Evolutionary conservation across 1,139 yeast species (phyloP).

Genomic region (Yamadazyma atmosphaerica): DNA sequence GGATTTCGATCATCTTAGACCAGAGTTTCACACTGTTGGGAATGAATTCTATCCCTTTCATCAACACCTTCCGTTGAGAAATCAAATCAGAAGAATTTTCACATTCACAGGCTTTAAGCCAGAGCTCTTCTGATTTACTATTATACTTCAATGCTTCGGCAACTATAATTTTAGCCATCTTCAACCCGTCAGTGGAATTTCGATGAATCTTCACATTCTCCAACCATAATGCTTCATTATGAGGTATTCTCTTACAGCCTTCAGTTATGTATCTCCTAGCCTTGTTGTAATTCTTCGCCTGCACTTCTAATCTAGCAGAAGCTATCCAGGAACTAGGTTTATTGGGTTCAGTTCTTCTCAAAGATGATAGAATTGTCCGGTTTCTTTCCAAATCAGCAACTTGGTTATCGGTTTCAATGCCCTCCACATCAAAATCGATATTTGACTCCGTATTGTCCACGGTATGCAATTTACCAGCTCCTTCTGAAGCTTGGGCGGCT

Average conservation of each 20-base stretch:
- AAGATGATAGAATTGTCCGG: conserved; percentile 61
- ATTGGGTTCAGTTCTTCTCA: conserved; percentile 70
- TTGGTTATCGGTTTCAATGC: conserved; percentile 34
- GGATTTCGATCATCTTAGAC: conserved; percentile 52
- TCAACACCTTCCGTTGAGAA: conserved; percentile 56
- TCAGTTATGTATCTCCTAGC: conserved; percentile 67
- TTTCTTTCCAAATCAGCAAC: conserved; percentile 39
- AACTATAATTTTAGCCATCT: conserved; percentile 53
- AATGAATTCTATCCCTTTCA: conserved; percentile 57
- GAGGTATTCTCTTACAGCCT: conserved; percentile 73
- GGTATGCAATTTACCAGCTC: conserved; percentile 10
- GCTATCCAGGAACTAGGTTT: conserved; percentile 88
- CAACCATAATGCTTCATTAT: conserved; percentile 76
- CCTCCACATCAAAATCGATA: conserved; percentile 34
- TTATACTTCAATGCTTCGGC: conserved; percentile 65
- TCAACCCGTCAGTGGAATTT: conserved; percentile 38
- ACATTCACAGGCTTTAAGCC: conserved; percentile 70
- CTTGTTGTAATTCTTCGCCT: conserved; percentile 50
- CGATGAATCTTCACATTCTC: conserved; percentile 71
- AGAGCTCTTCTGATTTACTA: conserved; percentile 57
- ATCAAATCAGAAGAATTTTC: conserved; percentile 51
- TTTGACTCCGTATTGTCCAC: conserved; percentile 41
- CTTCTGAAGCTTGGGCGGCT: conserved; percentile 15
- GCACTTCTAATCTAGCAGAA: conserved; percentile 76
- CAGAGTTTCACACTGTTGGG: conserved; percentile 54